Conservation (phyloP, 768 basidiomycete species). For the Pulveroboletus sp. region DNA sequence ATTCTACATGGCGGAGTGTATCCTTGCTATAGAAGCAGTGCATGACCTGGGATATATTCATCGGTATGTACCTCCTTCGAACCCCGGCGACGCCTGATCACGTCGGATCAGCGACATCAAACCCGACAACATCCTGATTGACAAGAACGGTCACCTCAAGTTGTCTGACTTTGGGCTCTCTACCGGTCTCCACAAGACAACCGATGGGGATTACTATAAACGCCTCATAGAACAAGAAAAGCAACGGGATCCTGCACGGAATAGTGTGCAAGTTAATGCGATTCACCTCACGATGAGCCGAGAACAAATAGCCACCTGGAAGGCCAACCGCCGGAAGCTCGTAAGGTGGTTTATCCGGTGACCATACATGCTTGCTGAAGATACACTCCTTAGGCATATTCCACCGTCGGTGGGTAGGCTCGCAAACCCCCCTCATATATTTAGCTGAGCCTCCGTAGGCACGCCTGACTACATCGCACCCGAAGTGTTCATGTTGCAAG, state of each 20-base stretch:
- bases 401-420: conserved; percentile 57
- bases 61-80: conserved; percentile 50
- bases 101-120: conserved; percentile 80
- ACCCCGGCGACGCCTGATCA: conserved; percentile 1
- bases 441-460: conserved; percentile 17
- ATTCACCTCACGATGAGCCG: conserved; percentile 97
- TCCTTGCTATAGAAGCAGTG: conserved; percentile 95
- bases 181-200: conserved; percentile 94
- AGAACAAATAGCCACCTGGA: conserved; percentile 98
- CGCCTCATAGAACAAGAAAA: conserved; percentile 78
- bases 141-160: conserved; percentile 95
- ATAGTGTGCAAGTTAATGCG: conserved; percentile 96
- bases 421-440: background rate
- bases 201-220: conserved; percentile 93
- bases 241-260: conserved; percentile 63
- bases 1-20: conserved; percentile 99
- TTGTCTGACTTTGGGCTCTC: conserved; percentile 97
- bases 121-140: conserved; percentile 98
- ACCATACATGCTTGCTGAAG: conserved; percentile 1
- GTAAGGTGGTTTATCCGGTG: conserved; percentile 37
- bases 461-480: conserved; percentile 76
- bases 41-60: conserved; percentile 99
- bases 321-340: conserved; percentile 94
- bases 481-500: conserved; percentile 95
- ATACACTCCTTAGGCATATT: conserved; percentile 68